Conservation (phyloP, 805 yeast genomes). For the Yarrowia yakushimensis region DNA sequence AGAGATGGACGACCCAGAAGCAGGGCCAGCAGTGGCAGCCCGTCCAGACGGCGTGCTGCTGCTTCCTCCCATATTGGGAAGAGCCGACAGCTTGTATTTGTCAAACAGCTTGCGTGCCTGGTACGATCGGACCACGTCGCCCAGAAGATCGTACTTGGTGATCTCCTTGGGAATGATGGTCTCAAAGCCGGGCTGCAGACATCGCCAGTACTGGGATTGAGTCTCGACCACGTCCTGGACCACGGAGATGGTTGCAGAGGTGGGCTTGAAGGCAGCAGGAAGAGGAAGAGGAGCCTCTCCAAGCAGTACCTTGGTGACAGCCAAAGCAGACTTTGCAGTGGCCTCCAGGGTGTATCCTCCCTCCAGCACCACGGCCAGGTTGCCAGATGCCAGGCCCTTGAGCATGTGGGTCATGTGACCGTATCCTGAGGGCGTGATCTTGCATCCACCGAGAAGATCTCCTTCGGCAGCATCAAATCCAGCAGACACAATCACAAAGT, state of each 20-base stretch:
- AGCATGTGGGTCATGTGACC: slow-evolving; percentile 94
- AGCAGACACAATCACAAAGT: slow-evolving; percentile 84
- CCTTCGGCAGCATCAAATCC: slow-evolving; percentile 99
- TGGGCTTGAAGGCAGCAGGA: slow-evolving; percentile 62
- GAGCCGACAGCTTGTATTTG: slow-evolving; percentile 55
- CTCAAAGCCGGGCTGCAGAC: slow-evolving; percentile 62
- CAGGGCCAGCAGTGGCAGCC: slow-evolving; percentile 20
- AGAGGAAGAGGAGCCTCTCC: slow-evolving; percentile 85
- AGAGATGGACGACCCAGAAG: slow-evolving; percentile 42
- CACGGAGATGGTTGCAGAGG: slow-evolving; percentile 70
- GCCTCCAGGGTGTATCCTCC: slow-evolving; percentile 96
- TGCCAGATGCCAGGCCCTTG: slow-evolving; percentile 83
- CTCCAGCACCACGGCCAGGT: slow-evolving; percentile 82
- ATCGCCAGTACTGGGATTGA: slow-evolving; percentile 86
- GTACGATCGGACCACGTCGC: slow-evolving; percentile 70
- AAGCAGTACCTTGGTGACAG: slow-evolving; percentile 82
- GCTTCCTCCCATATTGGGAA: slow-evolving; percentile 49
- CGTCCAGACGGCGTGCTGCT: slow-evolving; percentile 11
- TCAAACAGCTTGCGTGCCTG: slow-evolving; percentile 56
- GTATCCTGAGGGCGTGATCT: slow-evolving; percentile 91
- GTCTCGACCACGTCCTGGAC: slow-evolving; percentile 74
- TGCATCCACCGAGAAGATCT: slow-evolving; percentile 94
- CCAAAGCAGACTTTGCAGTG: slow-evolving; percentile 83
- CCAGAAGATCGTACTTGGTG: slow-evolving; percentile 20
- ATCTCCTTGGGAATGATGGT: slow-evolving; percentile 17